A percentile compares a stretch with the other conserved stretches of the same genome.
These are phyloP conservation scores for Piper betle DNA, from an alignment of 164 flowering plant genomes.

Conservation along the genomic window DNA sequence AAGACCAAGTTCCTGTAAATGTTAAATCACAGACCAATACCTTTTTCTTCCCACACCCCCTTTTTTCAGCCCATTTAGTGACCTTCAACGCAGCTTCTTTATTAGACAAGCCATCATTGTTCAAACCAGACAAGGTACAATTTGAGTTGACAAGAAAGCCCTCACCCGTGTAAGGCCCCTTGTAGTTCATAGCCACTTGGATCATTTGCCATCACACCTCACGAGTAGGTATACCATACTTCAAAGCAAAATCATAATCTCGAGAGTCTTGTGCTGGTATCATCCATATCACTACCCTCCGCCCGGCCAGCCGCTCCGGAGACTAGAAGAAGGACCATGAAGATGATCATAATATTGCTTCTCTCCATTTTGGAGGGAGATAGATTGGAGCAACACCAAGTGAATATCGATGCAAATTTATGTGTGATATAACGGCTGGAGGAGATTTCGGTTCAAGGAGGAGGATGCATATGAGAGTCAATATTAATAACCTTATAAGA, in stretches of 20 bases:
- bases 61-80: slow-evolving; percentile 72
- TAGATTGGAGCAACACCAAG: too few species aligned
- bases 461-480: too few species aligned
- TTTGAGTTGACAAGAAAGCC: slow-evolving; percentile 72
- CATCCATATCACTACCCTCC: too few species aligned
- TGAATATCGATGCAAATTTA: too few species aligned
- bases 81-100: slow-evolving; percentile 61
- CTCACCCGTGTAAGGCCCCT: slow-evolving; percentile 58
- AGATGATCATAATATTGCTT: too few species aligned
- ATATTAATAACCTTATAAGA: too few species aligned
- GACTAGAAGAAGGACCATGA: too few species aligned
- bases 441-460: too few species aligned
- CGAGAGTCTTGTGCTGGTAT: slow-evolving; percentile 94
- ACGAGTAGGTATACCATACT: slow-evolving; percentile 53
- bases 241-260: slow-evolving; percentile 80
- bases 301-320: too few species aligned
- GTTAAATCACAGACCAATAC: slow-evolving; percentile 16
- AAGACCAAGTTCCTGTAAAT: neutral
- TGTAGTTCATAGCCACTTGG: slow-evolving; percentile 20
- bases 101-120: slow-evolving; percentile 62
- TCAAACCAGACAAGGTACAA: slow-evolving; percentile 37
- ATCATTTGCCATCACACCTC: slow-evolving; percentile 59
- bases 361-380: too few species aligned
- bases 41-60: slow-evolving; percentile 74
- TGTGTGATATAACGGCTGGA: too few species aligned